Evolutionary conservation across 495 filamentous ascomycete genomes (phyloP), one percentile per base, ranked within the genome.

Genomic region (Penicillium simplicissimum): DNA sequence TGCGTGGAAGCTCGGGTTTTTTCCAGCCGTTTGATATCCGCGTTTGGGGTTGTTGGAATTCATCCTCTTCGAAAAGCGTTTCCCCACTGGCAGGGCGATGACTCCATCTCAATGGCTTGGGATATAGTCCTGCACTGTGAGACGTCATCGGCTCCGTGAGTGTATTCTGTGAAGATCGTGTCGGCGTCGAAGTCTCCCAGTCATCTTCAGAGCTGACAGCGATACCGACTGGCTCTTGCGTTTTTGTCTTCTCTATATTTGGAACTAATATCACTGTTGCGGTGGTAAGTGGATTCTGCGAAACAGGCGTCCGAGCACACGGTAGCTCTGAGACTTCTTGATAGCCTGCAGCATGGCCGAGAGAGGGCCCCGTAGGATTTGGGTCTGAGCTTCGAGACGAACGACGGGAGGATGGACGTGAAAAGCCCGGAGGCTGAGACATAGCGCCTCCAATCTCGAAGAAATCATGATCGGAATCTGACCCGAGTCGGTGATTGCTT

Each of bases 361-460:
- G 45, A 36, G 52, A 56, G 11, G 66, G 57, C 5, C 63, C 51
- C 17, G 33, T 1, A 8, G 51, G 51, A 7, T 28, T 49, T 49
- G 45, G 45, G 2, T n/a, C 51, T 5, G 51, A 33, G 11, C 15
- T 15, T 3, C 52, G 53, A 9, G 58, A 59, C 28, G 64, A 52
- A 8, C 33, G 63, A 34, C 62, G 53, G 34, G 64, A 67, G 23
- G 71, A 70, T 28, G 65, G 58, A 9, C 61, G 59, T 19, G 61
- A 64, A 36, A 79, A 80, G 17, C 74, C 71, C 2, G 71, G 69
- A 42, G 77, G 79, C 57, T 79, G 75, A 54, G 73, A 67, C 77
- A 79, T 79, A 13, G 65, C 59, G 8, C 76, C 79, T 23, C 77
- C 79, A 61, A 78, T 79, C 53, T 81, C 79, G 51, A 79, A 81